Percentiles rank a stretch among this genome's conserved stretches.
These are phyloP conservation scores for Thuja plicata DNA, from an alignment of 83 land plant species.

Conservation along the genomic window DNA sequence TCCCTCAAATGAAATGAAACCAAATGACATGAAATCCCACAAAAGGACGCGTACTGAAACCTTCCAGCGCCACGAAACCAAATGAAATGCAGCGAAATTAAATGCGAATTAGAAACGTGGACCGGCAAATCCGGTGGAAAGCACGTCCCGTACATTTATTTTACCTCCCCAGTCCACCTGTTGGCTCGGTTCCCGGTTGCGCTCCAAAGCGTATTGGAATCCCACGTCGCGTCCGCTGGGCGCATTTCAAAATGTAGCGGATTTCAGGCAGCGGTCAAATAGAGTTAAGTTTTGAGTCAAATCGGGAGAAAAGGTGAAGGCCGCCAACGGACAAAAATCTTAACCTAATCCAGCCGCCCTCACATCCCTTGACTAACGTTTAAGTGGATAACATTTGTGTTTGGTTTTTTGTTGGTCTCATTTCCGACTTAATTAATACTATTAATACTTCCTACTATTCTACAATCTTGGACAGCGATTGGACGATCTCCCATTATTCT, in stretches of 20 bases:
- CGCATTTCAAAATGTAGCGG: neutral
- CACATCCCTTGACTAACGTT: neutral
- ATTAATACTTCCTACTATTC: no score
- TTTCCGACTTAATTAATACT: neutral
- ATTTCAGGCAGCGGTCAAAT: constrained; percentile 13
- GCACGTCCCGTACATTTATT: constrained; percentile 1
- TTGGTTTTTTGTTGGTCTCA: neutral
- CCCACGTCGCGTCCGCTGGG: neutral
- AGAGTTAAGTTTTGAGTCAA: neutral
- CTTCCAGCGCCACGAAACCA: neutral
- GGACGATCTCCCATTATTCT: no score
- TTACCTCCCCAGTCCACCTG: constrained; percentile 6
- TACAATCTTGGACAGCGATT: no score
- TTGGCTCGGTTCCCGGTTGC: neutral
- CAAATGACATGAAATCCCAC: neutral
- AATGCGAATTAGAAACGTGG: neutral
- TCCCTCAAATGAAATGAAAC: neutral
- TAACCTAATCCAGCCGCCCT: constrained; percentile 1
- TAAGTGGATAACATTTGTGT: neutral
- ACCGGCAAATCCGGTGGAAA: constrained; percentile 7
- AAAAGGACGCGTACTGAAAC: neutral
- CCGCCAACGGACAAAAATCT: neutral
- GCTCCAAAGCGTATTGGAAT: neutral
- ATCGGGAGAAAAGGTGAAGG: no score
- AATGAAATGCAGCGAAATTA: neutral